A percentile compares a stretch with the other conserved stretches of the same genome.
Conservation (phyloP, 768 basidiomycete genomes). For the Hygrocybe coccinea region DNA sequence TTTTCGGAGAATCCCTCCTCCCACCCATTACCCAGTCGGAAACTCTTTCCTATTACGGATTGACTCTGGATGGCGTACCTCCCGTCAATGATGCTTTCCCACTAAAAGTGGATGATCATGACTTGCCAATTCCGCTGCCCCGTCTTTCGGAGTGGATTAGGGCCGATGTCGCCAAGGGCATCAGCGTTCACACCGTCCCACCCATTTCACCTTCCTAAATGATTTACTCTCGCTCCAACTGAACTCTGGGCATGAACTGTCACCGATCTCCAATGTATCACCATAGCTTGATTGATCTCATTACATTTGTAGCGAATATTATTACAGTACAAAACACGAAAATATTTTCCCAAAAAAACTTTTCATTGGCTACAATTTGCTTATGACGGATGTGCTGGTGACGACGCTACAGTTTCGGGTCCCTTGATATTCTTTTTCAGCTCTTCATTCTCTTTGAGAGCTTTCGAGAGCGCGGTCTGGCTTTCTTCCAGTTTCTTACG, state of each 20-base stretch:
- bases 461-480: constrained; percentile 39
- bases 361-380: background rate
- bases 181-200: constrained; percentile 19
- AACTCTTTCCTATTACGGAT: constrained; percentile 20
- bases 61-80: constrained; percentile 9
- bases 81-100: constrained; percentile 34
- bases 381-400: background rate
- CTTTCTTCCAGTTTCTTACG: constrained; percentile 44
- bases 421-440: constrained; percentile 27
- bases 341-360: background rate
- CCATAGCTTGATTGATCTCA: background rate
- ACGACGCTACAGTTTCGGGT: background rate
- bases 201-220: constrained; percentile 11
- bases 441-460: constrained; percentile 50
- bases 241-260: background rate
- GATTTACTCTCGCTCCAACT: background rate
- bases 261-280: background rate
- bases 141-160: constrained; percentile 49
- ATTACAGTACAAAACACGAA: too few relatives aligned
- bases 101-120: constrained; percentile 39
- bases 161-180: constrained; percentile 35
- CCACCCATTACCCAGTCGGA: constrained; percentile 20
- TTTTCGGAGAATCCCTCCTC: constrained; percentile 33
- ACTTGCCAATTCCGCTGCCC: constrained; percentile 53
- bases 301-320: too few relatives aligned